These are phyloP conservation scores for Helianthus tuberosus DNA, from an alignment of 129 eudicot species.

Conservation along the genomic window DNA sequence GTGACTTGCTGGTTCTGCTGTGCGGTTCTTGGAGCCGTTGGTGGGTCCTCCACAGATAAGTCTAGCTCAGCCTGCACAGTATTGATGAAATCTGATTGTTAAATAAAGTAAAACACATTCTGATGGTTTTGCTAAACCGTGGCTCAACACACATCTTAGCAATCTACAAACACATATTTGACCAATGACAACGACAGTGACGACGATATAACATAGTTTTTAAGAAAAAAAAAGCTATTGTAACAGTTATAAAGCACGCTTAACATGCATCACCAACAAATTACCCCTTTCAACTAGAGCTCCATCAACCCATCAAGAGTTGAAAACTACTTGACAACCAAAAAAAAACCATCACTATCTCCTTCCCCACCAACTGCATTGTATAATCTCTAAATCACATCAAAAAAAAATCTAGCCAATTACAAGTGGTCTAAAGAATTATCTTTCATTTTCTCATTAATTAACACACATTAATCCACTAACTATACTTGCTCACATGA, in stretches of 20 bases:
- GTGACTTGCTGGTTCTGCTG: slow-evolving; percentile 34
- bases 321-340: too few relatives aligned
- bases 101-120: neutral
- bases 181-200: neutral
- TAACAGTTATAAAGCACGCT: neutral
- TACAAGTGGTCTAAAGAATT: too few relatives aligned
- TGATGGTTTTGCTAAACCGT: slow-evolving; percentile 5
- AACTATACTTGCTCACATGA: too few relatives aligned
- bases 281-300: neutral
- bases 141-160: neutral
- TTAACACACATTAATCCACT: too few relatives aligned
- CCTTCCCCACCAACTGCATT: too few relatives aligned
- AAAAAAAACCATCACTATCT: too few relatives aligned
- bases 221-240: neutral
- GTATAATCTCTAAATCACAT: too few relatives aligned
- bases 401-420: too few relatives aligned
- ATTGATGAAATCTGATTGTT: neutral
- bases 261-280: neutral
- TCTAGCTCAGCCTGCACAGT: slow-evolving; percentile 43
- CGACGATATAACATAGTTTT: neutral
- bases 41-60: slow-evolving; percentile 34
- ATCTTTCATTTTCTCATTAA: too few relatives aligned
- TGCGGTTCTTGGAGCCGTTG: slow-evolving; percentile 32
- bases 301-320: too few relatives aligned
- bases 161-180: slow-evolving; percentile 1